phyloP scores from a whole-genome alignment of 1,284 basidiomycete genomes.

The Pseudozyma flocculosa region DNA sequence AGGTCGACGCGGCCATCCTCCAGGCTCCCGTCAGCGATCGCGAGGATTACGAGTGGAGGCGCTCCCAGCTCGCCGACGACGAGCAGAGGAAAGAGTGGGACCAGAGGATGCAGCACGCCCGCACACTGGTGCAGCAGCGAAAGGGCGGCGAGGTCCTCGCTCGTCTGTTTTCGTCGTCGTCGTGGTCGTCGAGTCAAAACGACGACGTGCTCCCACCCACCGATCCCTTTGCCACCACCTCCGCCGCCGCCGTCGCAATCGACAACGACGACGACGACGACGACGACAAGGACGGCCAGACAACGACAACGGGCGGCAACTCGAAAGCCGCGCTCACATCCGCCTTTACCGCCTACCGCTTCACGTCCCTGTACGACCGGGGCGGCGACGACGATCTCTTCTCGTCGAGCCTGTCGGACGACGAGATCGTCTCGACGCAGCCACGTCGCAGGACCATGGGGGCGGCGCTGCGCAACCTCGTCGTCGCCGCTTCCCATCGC shows the following conservation, averaged over 20 bases:
- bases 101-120: neutral
- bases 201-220: too few species aligned
- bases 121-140: too few species aligned
- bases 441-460: conserved; percentile 11
- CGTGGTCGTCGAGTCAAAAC: too few species aligned
- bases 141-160: too few species aligned
- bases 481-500: too few species aligned
- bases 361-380: conserved; percentile 35
- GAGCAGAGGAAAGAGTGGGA: neutral
- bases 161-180: too few species aligned
- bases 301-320: conserved; percentile 25
- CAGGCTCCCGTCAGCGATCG: conserved; percentile 54
- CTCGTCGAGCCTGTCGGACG: conserved; percentile 33
- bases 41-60: conserved; percentile 36
- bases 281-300: conserved; percentile 12
- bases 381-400: conserved; percentile 54
- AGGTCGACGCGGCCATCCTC: conserved; percentile 44
- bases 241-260: too few species aligned
- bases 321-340: conserved; percentile 24
- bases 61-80: neutral
- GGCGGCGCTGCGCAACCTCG: conserved; percentile 13
- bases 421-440: conserved; percentile 9
- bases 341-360: conserved; percentile 52
- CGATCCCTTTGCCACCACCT: too few species aligned
- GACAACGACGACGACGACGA: too few species aligned